Conservation (phyloP, 495 filamentous ascomycete species). For the Hyphodiscus hymeniophilus region DNA sequence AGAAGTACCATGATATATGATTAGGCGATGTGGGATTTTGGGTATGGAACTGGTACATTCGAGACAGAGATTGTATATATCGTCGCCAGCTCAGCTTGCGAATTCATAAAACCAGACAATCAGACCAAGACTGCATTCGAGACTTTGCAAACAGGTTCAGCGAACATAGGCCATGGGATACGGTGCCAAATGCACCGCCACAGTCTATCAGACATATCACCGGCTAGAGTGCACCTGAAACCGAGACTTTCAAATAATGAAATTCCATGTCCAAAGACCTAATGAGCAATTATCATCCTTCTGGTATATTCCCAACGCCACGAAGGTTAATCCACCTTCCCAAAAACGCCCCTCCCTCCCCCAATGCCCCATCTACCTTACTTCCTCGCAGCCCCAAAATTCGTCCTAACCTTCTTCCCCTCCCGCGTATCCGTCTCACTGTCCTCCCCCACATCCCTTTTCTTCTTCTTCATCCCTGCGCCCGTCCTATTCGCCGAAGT, state of each 20-base stretch:
- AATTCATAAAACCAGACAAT: too few relatives aligned
- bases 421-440: constrained; percentile 32
- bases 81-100: too few relatives aligned
- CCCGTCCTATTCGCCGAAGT: constrained; percentile 30
- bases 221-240: too few relatives aligned
- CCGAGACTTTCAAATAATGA: too few relatives aligned
- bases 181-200: too few relatives aligned
- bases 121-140: too few relatives aligned
- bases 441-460: constrained; percentile 37
- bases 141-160: too few relatives aligned
- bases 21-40: not conserved
- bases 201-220: too few relatives aligned
- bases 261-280: too few relatives aligned
- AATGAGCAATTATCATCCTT: not conserved
- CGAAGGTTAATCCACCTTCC: not conserved
- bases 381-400: constrained; percentile 42
- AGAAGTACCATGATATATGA: constrained; percentile 34
- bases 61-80: not conserved
- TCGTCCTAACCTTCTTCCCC: constrained; percentile 41
- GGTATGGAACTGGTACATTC: not conserved
- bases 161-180: too few relatives aligned
- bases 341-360: not conserved
- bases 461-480: constrained; percentile 29
- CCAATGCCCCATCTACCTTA: constrained; percentile 10
- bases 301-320: not conserved